Evolutionary conservation across 2,329 filamentous ascomycete genomes (phyloP).

Genomic region (Nigrospora osmanthi): DNA sequence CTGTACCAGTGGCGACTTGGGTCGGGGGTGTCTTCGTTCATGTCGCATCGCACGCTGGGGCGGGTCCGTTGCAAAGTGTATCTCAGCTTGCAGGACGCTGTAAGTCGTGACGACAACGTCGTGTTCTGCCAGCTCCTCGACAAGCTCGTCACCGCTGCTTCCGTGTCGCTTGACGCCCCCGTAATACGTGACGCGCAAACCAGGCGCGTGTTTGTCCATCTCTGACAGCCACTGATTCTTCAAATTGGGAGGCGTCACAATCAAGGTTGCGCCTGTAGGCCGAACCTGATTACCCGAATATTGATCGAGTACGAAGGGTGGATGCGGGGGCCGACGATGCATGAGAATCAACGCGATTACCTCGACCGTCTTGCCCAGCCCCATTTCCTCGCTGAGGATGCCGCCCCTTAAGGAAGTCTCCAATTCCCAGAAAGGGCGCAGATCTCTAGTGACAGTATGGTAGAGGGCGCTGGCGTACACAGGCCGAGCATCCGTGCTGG

Average conservation of each 20-base stretch:
- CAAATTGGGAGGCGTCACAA: conserved; percentile 51
- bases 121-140: conserved; percentile 37
- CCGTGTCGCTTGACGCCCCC: conserved; percentile 34
- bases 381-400: conserved; percentile 76
- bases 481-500: conserved; percentile 35
- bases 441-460: conserved; percentile 47
- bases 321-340: conserved; percentile 36
- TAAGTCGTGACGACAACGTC: conserved; percentile 61
- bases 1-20: conserved; percentile 68
- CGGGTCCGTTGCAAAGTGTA: conserved; percentile 66
- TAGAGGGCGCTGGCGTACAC: conserved; percentile 48
- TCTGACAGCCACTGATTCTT: conserved; percentile 56
- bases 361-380: conserved; percentile 73
- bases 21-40: conserved; percentile 55
- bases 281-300: conserved; percentile 35
- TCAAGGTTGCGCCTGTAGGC: conserved; percentile 49
- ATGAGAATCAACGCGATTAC: conserved; percentile 62
- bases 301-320: conserved; percentile 20
- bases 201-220: conserved; percentile 49
- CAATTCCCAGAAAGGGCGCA: conserved; percentile 30
- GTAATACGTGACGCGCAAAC: conserved; percentile 48
- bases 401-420: conserved; percentile 45
- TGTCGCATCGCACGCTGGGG: conserved; percentile 63
- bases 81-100: conserved; percentile 66
- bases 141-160: conserved; percentile 28